Percentiles rank a stretch among this genome's conserved stretches.
These are phyloP conservation scores for Cladosporium sp. DNA, from an alignment of 2,329 filamentous ascomycete genomes.

Conservation along the genomic window DNA sequence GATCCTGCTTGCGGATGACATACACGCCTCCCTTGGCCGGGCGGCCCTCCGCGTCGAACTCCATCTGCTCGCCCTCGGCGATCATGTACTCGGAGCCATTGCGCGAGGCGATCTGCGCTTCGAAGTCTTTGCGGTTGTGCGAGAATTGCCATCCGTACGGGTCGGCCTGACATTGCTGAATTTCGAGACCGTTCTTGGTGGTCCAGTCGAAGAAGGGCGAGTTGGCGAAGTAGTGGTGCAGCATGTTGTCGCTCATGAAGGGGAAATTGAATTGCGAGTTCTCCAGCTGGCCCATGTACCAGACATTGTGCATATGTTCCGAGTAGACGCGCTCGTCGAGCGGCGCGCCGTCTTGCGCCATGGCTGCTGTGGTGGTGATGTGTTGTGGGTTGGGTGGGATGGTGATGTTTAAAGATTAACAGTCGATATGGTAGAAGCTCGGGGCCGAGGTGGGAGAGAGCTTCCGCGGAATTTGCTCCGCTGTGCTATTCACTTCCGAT, in stretches of 20 bases:
- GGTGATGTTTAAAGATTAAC: not conserved
- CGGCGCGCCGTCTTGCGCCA: constrained; percentile 18
- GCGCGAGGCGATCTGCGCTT: constrained; percentile 51
- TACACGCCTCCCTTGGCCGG: constrained; percentile 47
- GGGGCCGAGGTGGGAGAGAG: too few species aligned
- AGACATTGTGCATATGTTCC: constrained; percentile 18
- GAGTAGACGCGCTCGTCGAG: constrained; percentile 25
- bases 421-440: not conserved
- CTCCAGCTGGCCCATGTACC: constrained; percentile 25
- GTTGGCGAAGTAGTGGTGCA: constrained; percentile 59
- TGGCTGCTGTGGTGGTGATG: constrained; percentile 7
- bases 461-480: not conserved
- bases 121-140: constrained; percentile 54
- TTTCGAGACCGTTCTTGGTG: constrained; percentile 57
- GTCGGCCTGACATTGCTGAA: constrained; percentile 49
- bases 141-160: constrained; percentile 47
- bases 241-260: constrained; percentile 36
- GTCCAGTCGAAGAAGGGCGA: constrained; percentile 61
- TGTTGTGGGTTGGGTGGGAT: not conserved
- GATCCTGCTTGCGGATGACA: constrained; percentile 33
- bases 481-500: not conserved
- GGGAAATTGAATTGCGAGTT: constrained; percentile 15
- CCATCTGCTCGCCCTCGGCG: constrained; percentile 24
- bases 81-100: constrained; percentile 58
- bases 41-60: constrained; percentile 37